Evolutionary conservation across 2,329 filamentous ascomycete species (phyloP).

Genomic region (Rasamsonia emersonii): DNA sequence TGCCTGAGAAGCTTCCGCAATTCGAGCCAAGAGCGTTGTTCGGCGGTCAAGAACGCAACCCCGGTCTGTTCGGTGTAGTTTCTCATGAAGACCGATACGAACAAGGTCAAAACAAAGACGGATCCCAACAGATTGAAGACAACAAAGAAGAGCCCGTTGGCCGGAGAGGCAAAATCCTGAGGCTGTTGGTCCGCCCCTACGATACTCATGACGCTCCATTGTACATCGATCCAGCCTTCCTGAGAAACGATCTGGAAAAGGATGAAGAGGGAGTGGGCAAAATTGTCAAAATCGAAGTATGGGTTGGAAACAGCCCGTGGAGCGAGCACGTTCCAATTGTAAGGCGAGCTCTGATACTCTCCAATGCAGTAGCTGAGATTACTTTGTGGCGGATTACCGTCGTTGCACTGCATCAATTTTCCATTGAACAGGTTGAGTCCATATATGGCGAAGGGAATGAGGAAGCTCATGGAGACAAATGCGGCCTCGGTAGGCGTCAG

Average conservation of each 20-base stretch:
- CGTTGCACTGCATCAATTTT: conserved; percentile 71
- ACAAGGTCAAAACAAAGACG: conserved; percentile 92
- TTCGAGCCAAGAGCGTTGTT: conserved; percentile 95
- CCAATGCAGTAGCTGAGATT: conserved; percentile 65
- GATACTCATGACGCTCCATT: conserved; percentile 73
- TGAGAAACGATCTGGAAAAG: conserved; percentile 98
- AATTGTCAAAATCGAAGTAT: conserved; percentile 89
- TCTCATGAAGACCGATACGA: conserved; percentile 99
- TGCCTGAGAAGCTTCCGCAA: conserved; percentile 83
- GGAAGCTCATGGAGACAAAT: conserved; percentile 84
- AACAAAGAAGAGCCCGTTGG: conserved; percentile 90
- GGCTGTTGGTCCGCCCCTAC: conserved; percentile 70
- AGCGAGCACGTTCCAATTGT: conserved; percentile 74
- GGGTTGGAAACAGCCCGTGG: conserved; percentile 74
- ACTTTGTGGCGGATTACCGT: conserved; percentile 48
- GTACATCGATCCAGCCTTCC: conserved; percentile 95
- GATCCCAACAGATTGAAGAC: conserved; percentile 93
- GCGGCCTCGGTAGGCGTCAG: conserved; percentile 49
- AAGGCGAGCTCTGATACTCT: conserved; percentile 70
- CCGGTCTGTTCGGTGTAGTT: conserved; percentile 99
- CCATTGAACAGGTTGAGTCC: conserved; percentile 89
- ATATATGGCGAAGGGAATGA: conserved; percentile 96
- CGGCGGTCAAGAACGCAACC: conserved; percentile 88
- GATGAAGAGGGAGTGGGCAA: conserved; percentile 86
- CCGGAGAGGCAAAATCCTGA: conserved; percentile 57